Evolutionary conservation across 1,284 basidiomycete genomes (phyloP), one percentile per base, ranked within the genome.

Genomic region (Trichosporon ovoides): DNA sequence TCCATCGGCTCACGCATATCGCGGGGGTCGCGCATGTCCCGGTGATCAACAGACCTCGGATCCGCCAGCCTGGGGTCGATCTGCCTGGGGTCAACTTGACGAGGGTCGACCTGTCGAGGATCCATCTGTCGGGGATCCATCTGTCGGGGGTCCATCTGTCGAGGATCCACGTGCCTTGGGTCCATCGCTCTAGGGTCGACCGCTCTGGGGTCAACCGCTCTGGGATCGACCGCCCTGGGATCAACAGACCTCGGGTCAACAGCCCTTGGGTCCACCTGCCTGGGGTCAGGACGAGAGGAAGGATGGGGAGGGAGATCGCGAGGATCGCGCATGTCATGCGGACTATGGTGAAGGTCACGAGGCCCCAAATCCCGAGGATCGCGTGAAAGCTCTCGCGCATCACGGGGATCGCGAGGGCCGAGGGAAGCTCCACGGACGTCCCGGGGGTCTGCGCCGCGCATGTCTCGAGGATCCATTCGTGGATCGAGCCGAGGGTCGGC

Each of bases 391-490:
- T 48, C 43, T 3, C 43, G 38, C 35, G 53, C 38, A n/a, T 57
- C 56, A 16, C 52, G 56, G 2, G 56, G 56, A 24, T 53, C 40
- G 35, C 43, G 51, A 28, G 46, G 54, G 50, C 38, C 52, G 22
- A 37, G 52, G 14, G 52, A 38, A n/a, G 35, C 37, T 11, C 20
- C 35, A 12, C 37, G 38, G 20, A 53, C 31, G 5, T 53, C 52
- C n/a, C 52, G 37, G 31, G 37, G 38, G 28, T 38, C 35, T 6
- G 35, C 34, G 5, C 51, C 37, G 13, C 37, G 52, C 52, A 53
- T 53, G 11, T 53, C 52, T 5, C 52, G 36, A 7, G 37, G 52
- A 28, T 53, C 52, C 49, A 34, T 51, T 37, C 19, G 19, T 16
- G 43, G 43, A 13, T 48, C 43, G 7, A 31, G 43, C 22, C 43